Evolutionary conservation across 352 stramenopile species (phyloP).

Genomic region (Plasmopara viticola): DNA sequence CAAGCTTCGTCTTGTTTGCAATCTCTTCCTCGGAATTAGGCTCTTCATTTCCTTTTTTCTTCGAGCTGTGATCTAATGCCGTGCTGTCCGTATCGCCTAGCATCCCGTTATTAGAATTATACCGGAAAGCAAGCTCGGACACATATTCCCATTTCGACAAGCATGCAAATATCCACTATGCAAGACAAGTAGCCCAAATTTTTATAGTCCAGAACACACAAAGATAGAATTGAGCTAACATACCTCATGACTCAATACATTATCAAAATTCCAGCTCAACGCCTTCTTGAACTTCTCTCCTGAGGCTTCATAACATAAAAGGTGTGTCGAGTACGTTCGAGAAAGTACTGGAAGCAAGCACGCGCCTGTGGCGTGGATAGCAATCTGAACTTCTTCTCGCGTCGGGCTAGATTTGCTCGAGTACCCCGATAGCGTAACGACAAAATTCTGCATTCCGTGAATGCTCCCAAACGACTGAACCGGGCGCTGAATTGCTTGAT

Average conservation of each 20-base stretch:
- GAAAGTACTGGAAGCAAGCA: slow-evolving; percentile 81
- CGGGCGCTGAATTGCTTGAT: slow-evolving; percentile 48
- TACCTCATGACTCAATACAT: slow-evolving; percentile 78
- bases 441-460: slow-evolving; percentile 66
- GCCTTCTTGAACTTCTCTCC: slow-evolving; percentile 86
- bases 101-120: slow-evolving; percentile 20
- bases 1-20: slow-evolving; percentile 20
- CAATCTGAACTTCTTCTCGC: slow-evolving; percentile 78
- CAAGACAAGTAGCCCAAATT: slow-evolving; percentile 5
- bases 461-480: slow-evolving; percentile 65
- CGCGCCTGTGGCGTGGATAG: slow-evolving; percentile 74
- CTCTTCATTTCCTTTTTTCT: slow-evolving; percentile 21
- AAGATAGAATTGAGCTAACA: slow-evolving; percentile 2
- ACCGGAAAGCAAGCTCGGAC: slow-evolving; percentile 44
- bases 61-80: slow-evolving; percentile 13
- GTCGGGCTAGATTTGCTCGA: slow-evolving; percentile 66
- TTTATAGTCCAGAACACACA: not conserved
- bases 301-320: slow-evolving; percentile 68
- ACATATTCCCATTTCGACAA: slow-evolving; percentile 61
- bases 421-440: slow-evolving; percentile 81
- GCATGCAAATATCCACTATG: slow-evolving; percentile 75
- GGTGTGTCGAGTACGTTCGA: slow-evolving; percentile 72
- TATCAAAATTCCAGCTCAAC: slow-evolving; percentile 71
- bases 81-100: slow-evolving; percentile 22
- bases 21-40: slow-evolving; percentile 17